phyloP scores from a whole-genome alignment of 2,329 filamentous ascomycete species.

The Emergomyces orientalis region DNA sequence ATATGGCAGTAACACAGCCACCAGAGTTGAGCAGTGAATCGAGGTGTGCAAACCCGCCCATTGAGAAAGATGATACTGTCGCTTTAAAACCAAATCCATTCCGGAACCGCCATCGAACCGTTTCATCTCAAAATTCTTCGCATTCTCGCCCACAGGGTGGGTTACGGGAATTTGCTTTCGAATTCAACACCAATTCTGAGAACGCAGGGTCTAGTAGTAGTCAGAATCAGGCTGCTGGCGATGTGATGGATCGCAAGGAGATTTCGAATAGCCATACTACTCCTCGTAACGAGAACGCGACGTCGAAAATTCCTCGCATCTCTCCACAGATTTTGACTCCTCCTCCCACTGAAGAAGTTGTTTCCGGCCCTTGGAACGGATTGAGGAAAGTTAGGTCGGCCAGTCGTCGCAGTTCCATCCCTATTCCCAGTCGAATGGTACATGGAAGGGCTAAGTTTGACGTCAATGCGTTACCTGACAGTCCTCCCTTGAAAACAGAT shows the following conservation, averaged over 20 bases:
- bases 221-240: background rate
- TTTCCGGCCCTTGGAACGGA: background rate
- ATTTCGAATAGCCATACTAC: background rate
- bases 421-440: conserved; percentile 14
- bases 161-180: background rate
- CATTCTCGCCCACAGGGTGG: background rate
- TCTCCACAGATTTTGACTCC: conserved; percentile 11
- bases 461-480: background rate
- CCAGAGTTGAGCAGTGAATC: background rate
- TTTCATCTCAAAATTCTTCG: background rate
- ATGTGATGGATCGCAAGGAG: background rate
- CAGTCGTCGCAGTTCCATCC: conserved; percentile 15
- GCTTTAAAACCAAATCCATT: conserved; percentile 12
- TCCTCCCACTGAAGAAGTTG: background rate
- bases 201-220: background rate
- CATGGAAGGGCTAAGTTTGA: conserved; percentile 6
- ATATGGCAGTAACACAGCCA: background rate
- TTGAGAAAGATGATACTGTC: background rate
- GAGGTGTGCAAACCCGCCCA: background rate
- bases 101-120: conserved; percentile 1
- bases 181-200: background rate
- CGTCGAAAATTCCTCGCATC: conserved; percentile 15
- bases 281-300: conserved; percentile 1
- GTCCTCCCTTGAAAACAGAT: background rate
- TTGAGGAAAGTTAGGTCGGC: conserved; percentile 6